Evolutionary conservation across 2,329 filamentous ascomycete genomes (phyloP).

Genomic region (Ophioceras dolichostomum): DNA sequence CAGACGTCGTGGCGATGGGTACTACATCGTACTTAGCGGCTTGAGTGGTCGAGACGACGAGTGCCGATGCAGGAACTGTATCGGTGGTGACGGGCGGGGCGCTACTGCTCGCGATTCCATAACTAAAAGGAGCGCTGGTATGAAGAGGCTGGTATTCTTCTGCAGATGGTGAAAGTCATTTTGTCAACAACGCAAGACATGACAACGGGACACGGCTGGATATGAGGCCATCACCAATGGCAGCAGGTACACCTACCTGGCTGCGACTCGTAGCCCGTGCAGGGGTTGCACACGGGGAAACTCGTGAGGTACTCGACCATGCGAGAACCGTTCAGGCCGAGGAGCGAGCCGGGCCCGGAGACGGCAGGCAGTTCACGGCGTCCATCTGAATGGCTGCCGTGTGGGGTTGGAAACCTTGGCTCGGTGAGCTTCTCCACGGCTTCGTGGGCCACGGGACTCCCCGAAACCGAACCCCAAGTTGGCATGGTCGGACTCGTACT

Average conservation of each 20-base stretch:
- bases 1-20: no score
- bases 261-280: conserved; percentile 17
- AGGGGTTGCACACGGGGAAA: conserved; percentile 22
- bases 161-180: background rate
- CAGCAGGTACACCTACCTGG: conserved; percentile 19
- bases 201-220: no score
- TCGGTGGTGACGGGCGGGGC: no score
- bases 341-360: conserved; percentile 5
- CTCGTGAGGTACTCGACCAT: conserved; percentile 20
- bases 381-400: background rate
- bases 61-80: no score
- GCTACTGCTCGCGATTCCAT: no score
- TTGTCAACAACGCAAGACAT: no score
- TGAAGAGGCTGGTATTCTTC: conserved; percentile 22
- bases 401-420: conserved; percentile 10
- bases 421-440: conserved; percentile 18
- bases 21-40: no score
- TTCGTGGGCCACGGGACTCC: conserved; percentile 13
- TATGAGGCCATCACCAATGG: no score
- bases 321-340: conserved; percentile 15
- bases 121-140: conserved; percentile 8
- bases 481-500: conserved; percentile 6
- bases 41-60: no score
- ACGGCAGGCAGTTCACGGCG: conserved; percentile 9
- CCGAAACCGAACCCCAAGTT: conserved; percentile 11